A percentile compares a stretch with the other conserved stretches of the same genome.
phyloP scores from a whole-genome alignment of 1,284 basidiomycete genomes.

The Trichosporon ovoides region DNA sequence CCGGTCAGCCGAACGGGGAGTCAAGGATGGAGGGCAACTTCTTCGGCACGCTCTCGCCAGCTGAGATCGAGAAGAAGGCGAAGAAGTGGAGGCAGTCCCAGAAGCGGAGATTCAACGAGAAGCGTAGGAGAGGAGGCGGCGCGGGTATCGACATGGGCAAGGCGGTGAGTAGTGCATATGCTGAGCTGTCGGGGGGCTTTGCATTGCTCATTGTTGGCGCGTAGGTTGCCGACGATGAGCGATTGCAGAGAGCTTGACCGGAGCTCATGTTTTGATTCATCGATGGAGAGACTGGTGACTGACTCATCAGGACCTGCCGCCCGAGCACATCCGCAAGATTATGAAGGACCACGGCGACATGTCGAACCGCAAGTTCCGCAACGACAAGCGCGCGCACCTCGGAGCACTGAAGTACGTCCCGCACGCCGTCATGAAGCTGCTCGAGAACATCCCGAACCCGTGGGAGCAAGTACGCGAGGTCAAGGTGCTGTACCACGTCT shows the following conservation, averaged over 20 bases:
- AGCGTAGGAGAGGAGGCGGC: constrained; percentile 46
- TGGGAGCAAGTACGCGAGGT: constrained; percentile 99
- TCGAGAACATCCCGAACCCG: constrained; percentile 98
- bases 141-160: constrained; percentile 50
- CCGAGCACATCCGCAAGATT: constrained; percentile 92
- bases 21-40: constrained; percentile 45
- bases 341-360: constrained; percentile 97
- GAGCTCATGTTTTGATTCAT: too few relatives aligned
- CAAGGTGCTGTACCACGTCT: constrained; percentile 93
- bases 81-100: constrained; percentile 48
- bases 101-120: constrained; percentile 45
- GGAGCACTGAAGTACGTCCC: constrained; percentile 98
- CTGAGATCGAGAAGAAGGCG: constrained; percentile 50
- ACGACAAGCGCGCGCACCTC: constrained; percentile 97
- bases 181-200: too few relatives aligned
- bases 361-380: constrained; percentile 93
- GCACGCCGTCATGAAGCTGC: constrained; percentile 96
- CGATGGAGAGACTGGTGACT: not conserved
- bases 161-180: constrained; percentile 35
- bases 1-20: constrained; percentile 27
- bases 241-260: not conserved
- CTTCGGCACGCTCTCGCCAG: constrained; percentile 42
- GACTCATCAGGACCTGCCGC: constrained; percentile 44
- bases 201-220: not conserved
- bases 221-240: not conserved